Evolutionary conservation across 441 rosid species (phyloP), one percentile per base, ranked within the genome.

Genomic region (Euphorbia corollata): DNA sequence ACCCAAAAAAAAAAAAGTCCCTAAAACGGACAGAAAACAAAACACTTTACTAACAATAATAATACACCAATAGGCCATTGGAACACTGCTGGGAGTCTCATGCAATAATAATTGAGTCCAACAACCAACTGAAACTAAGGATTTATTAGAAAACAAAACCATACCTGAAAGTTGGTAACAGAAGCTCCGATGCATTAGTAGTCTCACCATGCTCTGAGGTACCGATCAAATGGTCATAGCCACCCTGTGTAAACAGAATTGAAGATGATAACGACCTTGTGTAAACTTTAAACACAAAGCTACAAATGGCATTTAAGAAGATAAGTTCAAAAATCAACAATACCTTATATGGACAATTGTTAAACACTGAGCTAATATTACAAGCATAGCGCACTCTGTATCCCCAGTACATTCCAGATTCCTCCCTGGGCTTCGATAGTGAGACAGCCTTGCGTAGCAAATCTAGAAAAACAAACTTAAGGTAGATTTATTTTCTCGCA

Each of bases 311-410:
- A 20, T 27, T 27, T 24, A 54, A 50, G 59, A 34, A 27, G 8
- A 59, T 11, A 16, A 30, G 8, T 68, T 64, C 56, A 19, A 39
- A 54, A 16, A 58, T 38, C 19, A 30, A 73, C 19, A 30, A 72
- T 73, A 94, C 99, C 91, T 81, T 48, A 73, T 84, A 85, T 41
- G 90, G 84, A 69, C 91, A 87, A 36, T 80, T 81, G 20, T 71
- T 80, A 69, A 91, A 71, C 45, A 89, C 88, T 55, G 94, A 84
- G 70, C 91, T 88, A 68, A 94, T 69, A 72, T 77, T 82, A 61
- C 96, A 75, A 74, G 98, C 97, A 76, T 89, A 94, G 48, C 97
- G 90, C 74, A 91, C 98, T 86, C 81, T 87, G 72, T 91, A 94
- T 23, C 98, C 99, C 99, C 98, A 91, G 64, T 91, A 94, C 77